Base-by-base conservation (phyloP, 2,329 filamentous ascomycete species). In the Purpureocillium lavendulum region DNA sequence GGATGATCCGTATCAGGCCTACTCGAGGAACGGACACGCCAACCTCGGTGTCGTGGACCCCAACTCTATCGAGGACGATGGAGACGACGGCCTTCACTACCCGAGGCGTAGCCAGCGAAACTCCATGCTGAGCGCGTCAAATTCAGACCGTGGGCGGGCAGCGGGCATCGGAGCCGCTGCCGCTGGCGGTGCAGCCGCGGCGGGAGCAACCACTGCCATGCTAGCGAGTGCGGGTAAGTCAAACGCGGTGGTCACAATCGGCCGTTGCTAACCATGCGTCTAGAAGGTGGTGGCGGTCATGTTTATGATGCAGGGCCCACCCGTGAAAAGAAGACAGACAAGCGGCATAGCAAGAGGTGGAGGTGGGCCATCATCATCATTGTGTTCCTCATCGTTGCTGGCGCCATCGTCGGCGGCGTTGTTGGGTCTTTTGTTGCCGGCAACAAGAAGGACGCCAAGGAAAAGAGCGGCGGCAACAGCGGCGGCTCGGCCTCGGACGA, bases 61-160 rank as follows among this genome's bases (percentile, higher is more conserved):
- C 3, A 78, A 84, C 52, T 80, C 82, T 12, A 89, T 95, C 47
- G 76, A 75, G 16, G 89, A 95, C 57, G 89, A 96, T 54, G 87
- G 86, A 21, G 89, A 95, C 53, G 89, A 94, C 56, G 87, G 84
- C 2, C 71, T 92, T 38, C 70, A 75, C 4, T 80, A 75, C 49
- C 64, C 59, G 37, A 62, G 58, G 35, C 55, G 52, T 33, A 57
- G 53, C 30, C 54, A 60, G 57, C 70, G 74, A 43, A 73, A 69
- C 47, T 80, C 82, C 29, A 73, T 82, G 57, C 60, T 82, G 29
- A 78, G 75, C 42, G 61, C 78, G 3, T 69, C 71, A 8, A 64
- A 67, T 30, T 66, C 70, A 16, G 58, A 61, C 31, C 53, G 58
- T 7, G 46, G 41, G 15, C 46, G 43, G 24, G 51, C 42, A 15